Conservation (phyloP, 768 basidiomycete genomes). For the Phlegmacium glaucopus region DNA sequence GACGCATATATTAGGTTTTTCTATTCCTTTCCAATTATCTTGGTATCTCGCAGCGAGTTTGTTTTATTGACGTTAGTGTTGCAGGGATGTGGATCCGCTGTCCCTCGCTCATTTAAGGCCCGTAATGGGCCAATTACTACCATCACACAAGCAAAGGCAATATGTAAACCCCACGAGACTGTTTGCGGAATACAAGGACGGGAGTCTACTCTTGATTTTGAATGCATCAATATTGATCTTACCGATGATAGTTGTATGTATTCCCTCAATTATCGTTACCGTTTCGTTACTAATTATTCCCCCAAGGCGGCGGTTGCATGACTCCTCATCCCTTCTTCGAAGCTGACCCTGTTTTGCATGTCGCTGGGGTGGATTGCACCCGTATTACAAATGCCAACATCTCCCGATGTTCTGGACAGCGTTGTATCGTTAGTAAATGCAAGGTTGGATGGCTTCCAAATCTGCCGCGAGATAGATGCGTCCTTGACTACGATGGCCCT, state of each 20-base stretch:
- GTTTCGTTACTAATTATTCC: background rate
- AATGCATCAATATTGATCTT: conserved; percentile 34
- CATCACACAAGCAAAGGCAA: conserved; percentile 25
- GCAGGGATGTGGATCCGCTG: conserved; percentile 39
- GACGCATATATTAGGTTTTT: conserved; percentile 13
- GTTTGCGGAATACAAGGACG: conserved; percentile 37
- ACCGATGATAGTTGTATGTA: conserved; percentile 39
- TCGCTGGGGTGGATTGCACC: conserved; percentile 27
- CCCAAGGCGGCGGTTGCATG: conserved; percentile 39
- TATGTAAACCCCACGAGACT: conserved; percentile 24
- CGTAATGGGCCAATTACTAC: conserved; percentile 18
- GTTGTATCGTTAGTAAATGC: conserved; percentile 27
- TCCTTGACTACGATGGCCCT: conserved; percentile 2
- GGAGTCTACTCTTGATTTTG: conserved; percentile 26
- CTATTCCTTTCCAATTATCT: background rate
- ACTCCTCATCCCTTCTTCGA: conserved; percentile 31
- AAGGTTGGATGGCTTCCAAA: conserved; percentile 25
- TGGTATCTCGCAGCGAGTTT: background rate
- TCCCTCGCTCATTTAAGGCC: conserved; percentile 20
- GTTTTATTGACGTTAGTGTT: background rate
- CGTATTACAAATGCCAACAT: conserved; percentile 21
- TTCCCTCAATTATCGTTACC: background rate
- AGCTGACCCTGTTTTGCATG: conserved; percentile 1
- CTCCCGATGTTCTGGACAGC: conserved; percentile 21
- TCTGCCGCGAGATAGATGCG: conserved; percentile 16